Evolutionary conservation across 306 rosid species (phyloP), one percentile per base, ranked within the genome.

Genomic region (Crotalaria pallida): DNA sequence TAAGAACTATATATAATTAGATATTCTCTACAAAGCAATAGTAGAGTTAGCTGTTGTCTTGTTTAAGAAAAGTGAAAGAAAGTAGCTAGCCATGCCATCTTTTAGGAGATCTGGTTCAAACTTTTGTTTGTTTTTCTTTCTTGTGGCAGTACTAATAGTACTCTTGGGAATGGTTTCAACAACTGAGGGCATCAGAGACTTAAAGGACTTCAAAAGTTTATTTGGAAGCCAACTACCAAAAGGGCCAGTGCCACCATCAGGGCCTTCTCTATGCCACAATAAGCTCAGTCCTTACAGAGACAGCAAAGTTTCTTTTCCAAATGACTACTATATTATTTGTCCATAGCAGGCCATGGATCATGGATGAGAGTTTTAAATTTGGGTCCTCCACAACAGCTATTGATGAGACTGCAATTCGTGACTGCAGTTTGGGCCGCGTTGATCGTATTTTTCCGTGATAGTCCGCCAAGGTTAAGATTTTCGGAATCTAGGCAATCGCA

Each of bases 231-330:
- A 62, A 58, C 69, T 89, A 24, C 83, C 89, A 41, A 83, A 83
- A 79, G 96, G 96, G 33, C 83, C 81, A 36, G 84, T 89, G 57
- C 87, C 92, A 22, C 96, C 96, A 31, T 89, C 96, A 29, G 91
- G 88, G 21, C 96, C 96, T 44, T 87, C 96, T 13, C 58, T 1
- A 3, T 90, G 96, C 73, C 96, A 90, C 43, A 79, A 84, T 69
- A 66, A 50, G 41, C 87, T 90, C 61, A 73, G 45, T 65, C 87
- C 96, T 64, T 48, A 27, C 68, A 61, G 44, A 16, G 16, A 71
- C 63, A 52, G 26, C 33, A 69, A 79, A 12, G 31, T 3, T 53
- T 83, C 81, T 61, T 31, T 63, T 26, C 82, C 60, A 13, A 7
- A 65, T 22, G 50, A 77, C 43, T 82, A 80, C 29, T 84, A 82